These are phyloP conservation scores for Pichia thaimueangensis DNA, from an alignment of 805 yeast species.

Conservation along the genomic window DNA sequence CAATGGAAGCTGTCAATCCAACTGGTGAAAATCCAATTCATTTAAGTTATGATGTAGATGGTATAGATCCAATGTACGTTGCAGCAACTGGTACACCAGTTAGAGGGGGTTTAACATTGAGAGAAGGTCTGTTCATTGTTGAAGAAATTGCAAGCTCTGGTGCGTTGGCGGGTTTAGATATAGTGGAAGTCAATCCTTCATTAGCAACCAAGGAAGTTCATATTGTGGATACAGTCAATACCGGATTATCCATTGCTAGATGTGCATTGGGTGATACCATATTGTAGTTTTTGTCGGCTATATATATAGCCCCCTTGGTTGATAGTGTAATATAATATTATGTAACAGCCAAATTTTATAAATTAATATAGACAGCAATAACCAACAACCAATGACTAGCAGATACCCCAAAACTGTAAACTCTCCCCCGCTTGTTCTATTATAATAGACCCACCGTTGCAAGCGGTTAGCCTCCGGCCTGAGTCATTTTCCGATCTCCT, in stretches of 20 bases:
- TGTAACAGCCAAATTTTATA: too few species aligned
- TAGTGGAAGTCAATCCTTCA: conserved; percentile 90
- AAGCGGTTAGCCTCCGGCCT: too few species aligned
- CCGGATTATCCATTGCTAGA: conserved; percentile 86
- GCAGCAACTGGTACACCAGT: conserved; percentile 99
- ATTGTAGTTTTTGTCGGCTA: conserved; percentile 40
- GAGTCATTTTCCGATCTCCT: too few species aligned
- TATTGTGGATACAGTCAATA: conserved; percentile 75
- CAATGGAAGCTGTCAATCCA: conserved; percentile 72
- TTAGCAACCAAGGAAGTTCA: conserved; percentile 74
- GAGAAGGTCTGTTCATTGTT: conserved; percentile 90
- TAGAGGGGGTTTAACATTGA: conserved; percentile 87
- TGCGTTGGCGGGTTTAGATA: conserved; percentile 78
- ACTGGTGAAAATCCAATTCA: conserved; percentile 68
- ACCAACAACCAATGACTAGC: too few species aligned
- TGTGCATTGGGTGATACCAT: conserved; percentile 94
- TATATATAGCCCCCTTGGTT: too few species aligned
- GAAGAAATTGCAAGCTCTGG: conserved; percentile 92
- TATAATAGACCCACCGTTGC: too few species aligned
- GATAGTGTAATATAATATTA: too few species aligned
- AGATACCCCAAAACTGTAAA: too few species aligned
- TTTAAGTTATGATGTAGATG: conserved; percentile 92
- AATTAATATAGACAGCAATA: too few species aligned
- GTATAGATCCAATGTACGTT: conserved; percentile 87
- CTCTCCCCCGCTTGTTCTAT: too few species aligned